A percentile compares a stretch with the other conserved stretches of the same genome.
Evolutionary conservation across 2,329 filamentous ascomycete species (phyloP).

Genomic region (Hypoxylon sp.): DNA sequence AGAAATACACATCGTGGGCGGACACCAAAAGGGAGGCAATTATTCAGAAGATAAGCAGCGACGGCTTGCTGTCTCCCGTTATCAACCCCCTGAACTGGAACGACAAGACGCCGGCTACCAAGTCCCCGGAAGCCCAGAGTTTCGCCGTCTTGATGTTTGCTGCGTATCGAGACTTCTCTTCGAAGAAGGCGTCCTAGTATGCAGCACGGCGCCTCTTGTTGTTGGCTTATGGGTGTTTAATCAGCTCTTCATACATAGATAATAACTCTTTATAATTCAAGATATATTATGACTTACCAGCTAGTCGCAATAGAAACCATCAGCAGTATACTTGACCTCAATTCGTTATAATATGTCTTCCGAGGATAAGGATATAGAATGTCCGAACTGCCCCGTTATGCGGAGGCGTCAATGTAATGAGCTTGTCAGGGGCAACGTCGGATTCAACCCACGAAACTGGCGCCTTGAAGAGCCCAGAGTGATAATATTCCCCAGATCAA

Average conservation of each 20-base stretch:
- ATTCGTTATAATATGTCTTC: slow-evolving; percentile 18
- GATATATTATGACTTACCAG: background rate
- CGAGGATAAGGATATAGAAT: slow-evolving; percentile 33
- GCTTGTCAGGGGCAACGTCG: slow-evolving; percentile 18
- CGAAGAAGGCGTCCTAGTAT: background rate
- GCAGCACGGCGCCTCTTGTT: background rate
- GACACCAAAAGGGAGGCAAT: slow-evolving; percentile 55
- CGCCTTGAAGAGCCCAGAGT: slow-evolving; percentile 28
- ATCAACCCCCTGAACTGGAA: slow-evolving; percentile 57
- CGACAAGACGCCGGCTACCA: slow-evolving; percentile 50
- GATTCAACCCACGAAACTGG: slow-evolving; percentile 35
- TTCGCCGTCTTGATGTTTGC: slow-evolving; percentile 59
- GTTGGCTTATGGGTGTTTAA: background rate
- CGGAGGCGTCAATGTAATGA: slow-evolving; percentile 8
- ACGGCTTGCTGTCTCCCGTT: slow-evolving; percentile 56
- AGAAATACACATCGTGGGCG: slow-evolving; percentile 57
- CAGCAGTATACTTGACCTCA: background rate
- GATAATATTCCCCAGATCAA: slow-evolving; percentile 29
- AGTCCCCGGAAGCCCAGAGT: slow-evolving; percentile 58
- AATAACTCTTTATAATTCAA: no score
- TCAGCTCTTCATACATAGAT: background rate
- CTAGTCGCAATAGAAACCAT: slow-evolving; percentile 21
- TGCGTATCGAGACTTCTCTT: slow-evolving; percentile 56
- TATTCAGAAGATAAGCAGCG: slow-evolving; percentile 50
- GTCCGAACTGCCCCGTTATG: slow-evolving; percentile 10